Percentiles rank a stretch among this genome's conserved stretches.
These are phyloP conservation scores for Cutaneotrichosporon mucoides DNA, from an alignment of 1,284 basidiomycete genomes.

Conservation along the genomic window DNA sequence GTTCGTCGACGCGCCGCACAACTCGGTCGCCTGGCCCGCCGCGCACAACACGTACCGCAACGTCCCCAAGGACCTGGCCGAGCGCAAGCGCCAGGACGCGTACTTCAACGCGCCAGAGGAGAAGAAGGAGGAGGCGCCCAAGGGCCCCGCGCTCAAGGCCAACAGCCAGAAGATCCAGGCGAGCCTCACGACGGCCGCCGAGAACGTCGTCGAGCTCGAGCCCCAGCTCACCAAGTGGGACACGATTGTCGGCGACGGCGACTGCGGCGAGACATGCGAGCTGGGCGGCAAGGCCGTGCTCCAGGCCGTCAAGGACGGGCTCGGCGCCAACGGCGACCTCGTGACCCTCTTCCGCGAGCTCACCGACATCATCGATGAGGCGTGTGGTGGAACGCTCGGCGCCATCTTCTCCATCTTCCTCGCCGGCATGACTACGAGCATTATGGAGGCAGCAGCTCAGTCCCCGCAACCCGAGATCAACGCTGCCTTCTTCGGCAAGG, in stretches of 20 bases:
- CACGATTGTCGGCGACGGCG: slow-evolving; percentile 47
- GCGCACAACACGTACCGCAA: slow-evolving; percentile 35
- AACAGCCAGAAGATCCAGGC: slow-evolving; percentile 22
- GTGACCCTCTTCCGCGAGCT: slow-evolving; percentile 40
- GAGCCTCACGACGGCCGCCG: slow-evolving; percentile 31
- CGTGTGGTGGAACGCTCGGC: slow-evolving; percentile 45
- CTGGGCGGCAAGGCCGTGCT: slow-evolving; percentile 42
- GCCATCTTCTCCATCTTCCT: slow-evolving; percentile 48
- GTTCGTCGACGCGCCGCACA: slow-evolving; percentile 52
- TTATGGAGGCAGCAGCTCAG: slow-evolving; percentile 24
- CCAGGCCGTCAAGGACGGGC: slow-evolving; percentile 25
- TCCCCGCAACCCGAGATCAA: slow-evolving; percentile 7
- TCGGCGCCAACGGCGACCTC: slow-evolving; percentile 41
- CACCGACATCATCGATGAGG: slow-evolving; percentile 46
- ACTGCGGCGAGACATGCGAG: slow-evolving; percentile 48
- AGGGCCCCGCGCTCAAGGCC: slow-evolving; percentile 34
- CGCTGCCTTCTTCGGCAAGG: slow-evolving; percentile 6
- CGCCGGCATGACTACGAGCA: slow-evolving; percentile 39
- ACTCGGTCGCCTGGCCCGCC: slow-evolving; percentile 49
- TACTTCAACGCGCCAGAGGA: slow-evolving; percentile 38
- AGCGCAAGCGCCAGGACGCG: slow-evolving; percentile 30
- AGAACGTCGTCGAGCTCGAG: slow-evolving; percentile 45
- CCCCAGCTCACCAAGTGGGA: slow-evolving; percentile 52
- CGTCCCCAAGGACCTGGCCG: slow-evolving; percentile 23
- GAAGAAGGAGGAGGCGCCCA: slow-evolving; percentile 22